Conservation (phyloP, 192 early-diverging fungal genomes). For the Chytriomyces sp. region DNA sequence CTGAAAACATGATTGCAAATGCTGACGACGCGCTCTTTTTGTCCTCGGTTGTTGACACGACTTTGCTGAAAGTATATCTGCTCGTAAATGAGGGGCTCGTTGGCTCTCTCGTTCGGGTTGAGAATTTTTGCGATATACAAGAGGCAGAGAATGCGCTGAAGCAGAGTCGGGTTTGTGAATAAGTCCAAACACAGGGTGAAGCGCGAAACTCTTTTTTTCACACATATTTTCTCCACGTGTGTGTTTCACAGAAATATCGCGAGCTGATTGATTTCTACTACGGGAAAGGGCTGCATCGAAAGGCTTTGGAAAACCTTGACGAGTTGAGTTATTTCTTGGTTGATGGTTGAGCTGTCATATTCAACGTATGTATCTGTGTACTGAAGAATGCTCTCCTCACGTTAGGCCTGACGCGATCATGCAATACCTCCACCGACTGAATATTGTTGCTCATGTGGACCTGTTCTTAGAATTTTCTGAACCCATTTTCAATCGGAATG, state of each 20-base stretch:
- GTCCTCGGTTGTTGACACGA: conserved; percentile 75
- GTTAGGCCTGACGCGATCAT: conserved; percentile 40
- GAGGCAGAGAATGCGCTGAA: conserved; percentile 80
- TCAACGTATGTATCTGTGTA: not conserved
- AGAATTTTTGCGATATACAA: conserved; percentile 87
- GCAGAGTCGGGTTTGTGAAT: conserved; percentile 37
- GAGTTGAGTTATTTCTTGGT: not conserved
- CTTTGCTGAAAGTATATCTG: conserved; percentile 89
- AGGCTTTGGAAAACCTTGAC: conserved; percentile 74
- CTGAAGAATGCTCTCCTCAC: not conserved
- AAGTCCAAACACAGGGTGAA: not conserved
- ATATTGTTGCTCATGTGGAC: conserved; percentile 71
- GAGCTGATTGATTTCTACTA: conserved; percentile 96
- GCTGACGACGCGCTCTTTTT: conserved; percentile 60
- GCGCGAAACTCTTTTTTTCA: not conserved
- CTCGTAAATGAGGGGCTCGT: conserved; percentile 83
- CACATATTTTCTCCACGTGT: not conserved
- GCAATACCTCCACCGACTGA: conserved; percentile 78
- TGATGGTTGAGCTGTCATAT: not conserved
- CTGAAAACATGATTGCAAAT: conserved; percentile 42
- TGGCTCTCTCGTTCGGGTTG: conserved; percentile 87
- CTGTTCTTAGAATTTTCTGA: conserved; percentile 82
- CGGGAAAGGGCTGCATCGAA: conserved; percentile 85
- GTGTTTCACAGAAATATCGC: conserved; percentile 66
- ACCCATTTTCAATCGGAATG: conserved; percentile 76